Base-by-base conservation (phyloP, 257 asterid genomes). In the Solanum medicagineum region DNA sequence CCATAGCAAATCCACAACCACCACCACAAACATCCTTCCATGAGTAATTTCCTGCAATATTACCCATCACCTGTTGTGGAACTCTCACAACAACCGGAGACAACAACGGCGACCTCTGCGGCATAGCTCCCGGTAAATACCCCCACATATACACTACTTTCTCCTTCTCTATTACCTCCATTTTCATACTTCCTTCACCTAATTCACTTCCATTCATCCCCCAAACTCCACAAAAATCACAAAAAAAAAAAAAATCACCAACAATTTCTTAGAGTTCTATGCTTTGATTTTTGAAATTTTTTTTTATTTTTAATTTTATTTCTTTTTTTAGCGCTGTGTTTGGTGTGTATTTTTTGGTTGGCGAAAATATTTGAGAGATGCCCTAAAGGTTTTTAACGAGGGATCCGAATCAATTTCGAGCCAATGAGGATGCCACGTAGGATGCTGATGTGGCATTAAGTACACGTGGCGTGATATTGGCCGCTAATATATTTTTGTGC, bases 1-100 rank as follows among this genome's bases (percentile, higher is more conserved):
- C 98, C 95, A 94, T 85, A 83, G 99, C 99, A 86, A 97, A 97
- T 71, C 99, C 99, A 75, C 99, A 97, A 17, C 99, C 99, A 8
- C 99, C 99, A 32, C 98, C 98, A 81, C 93, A 95, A 44, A 94
- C 98, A 90, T 93, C 98, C 87, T 85, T 91, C 98, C 99, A 97
- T 20, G 90, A 92, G 45, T 16, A 53, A 86, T 57, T 89, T 54
- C 92, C 93, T 15, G 91, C 93, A 36, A 5, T 36, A 60, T n/a
- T 60, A 10, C 45, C 83, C 62, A 20, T 54, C 8, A 87, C 32
- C 6, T 11, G 87, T 57, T 74, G 92, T 32, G 96, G 94, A 65
- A 88, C 90, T 85, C 88, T 92, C 62, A 93, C 98, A 81, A 88
- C 75, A 83, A 89, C 85, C 87, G 99, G 99, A 26, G 98, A 93